phyloP scores from a whole-genome alignment of 1,284 basidiomycete species.

The Melampsora medusae region DNA sequence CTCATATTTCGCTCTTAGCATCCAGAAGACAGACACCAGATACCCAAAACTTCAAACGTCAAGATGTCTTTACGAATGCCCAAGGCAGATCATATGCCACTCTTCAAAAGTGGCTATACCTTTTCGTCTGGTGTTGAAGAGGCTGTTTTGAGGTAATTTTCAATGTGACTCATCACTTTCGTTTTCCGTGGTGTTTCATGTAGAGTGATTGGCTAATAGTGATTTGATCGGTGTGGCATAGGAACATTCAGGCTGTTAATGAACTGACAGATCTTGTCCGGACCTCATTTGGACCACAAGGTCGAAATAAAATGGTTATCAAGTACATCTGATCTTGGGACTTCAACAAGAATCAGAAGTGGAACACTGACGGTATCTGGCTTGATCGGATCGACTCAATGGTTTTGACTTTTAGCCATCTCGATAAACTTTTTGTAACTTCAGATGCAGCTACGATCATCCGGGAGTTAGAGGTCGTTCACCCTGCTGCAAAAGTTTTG shows the following conservation, averaged over 20 bases:
- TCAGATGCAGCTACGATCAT: constrained; percentile 99
- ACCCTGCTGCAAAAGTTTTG: constrained; percentile 93
- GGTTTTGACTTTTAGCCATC: constrained; percentile 60
- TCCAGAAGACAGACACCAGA: not conserved
- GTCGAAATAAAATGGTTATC: constrained; percentile 90
- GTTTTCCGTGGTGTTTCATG: not conserved
- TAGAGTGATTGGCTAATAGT: constrained; percentile 53
- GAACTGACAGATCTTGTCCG: constrained; percentile 93
- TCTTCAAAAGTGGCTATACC: constrained; percentile 78
- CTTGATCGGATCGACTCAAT: constrained; percentile 41
- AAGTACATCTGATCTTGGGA: constrained; percentile 57
- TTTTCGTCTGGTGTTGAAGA: constrained; percentile 53
- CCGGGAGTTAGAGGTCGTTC: constrained; percentile 94
- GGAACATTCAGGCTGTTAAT: constrained; percentile 91
- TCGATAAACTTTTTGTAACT: constrained; percentile 92
- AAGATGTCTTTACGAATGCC: constrained; percentile 90
- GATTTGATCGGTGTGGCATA: constrained; percentile 57
- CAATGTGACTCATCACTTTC: not conserved
- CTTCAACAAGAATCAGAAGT: not conserved
- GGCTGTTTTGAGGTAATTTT: constrained; percentile 51
- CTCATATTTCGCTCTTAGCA: too few relatives aligned
- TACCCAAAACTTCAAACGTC: constrained; percentile 16
- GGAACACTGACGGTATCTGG: not conserved
- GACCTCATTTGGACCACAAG: constrained; percentile 63
- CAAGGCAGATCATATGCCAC: constrained; percentile 78